Evolutionary conservation across 2,329 filamentous ascomycete species (phyloP).

Genomic region (Aspergillus niger): DNA sequence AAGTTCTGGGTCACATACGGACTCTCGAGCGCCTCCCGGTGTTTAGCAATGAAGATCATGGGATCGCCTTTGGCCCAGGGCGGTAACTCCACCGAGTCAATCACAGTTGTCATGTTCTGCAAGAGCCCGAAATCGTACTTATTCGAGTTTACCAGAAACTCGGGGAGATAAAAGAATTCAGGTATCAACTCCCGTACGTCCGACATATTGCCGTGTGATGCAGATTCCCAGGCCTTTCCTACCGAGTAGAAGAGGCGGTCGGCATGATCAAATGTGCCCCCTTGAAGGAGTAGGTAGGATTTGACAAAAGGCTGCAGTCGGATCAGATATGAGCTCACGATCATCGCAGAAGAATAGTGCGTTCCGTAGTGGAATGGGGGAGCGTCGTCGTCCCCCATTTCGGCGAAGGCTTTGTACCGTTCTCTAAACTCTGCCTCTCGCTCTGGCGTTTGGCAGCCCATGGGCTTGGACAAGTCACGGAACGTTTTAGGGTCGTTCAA

Average conservation of each 20-base stretch:
- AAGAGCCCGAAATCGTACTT: slow-evolving; percentile 88
- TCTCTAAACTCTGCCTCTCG: slow-evolving; percentile 79
- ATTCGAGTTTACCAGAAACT: slow-evolving; percentile 93
- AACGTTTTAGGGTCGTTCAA: slow-evolving; percentile 81
- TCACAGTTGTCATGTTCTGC: slow-evolving; percentile 75
- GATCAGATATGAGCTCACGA: slow-evolving; percentile 94
- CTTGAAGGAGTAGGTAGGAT: slow-evolving; percentile 89
- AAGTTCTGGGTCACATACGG: slow-evolving; percentile 87
- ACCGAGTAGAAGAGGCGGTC: slow-evolving; percentile 95
- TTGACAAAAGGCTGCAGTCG: slow-evolving; percentile 94
- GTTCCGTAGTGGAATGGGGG: slow-evolving; percentile 96
- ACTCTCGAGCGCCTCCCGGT: slow-evolving; percentile 93
- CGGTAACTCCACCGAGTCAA: slow-evolving; percentile 86
- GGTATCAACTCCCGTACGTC: slow-evolving; percentile 94
- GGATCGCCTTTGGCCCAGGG: slow-evolving; percentile 97
- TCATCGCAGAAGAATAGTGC: slow-evolving; percentile 99
- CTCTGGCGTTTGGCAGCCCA: slow-evolving; percentile 82
- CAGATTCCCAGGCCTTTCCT: slow-evolving; percentile 85
- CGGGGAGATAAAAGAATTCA: slow-evolving; percentile 95
- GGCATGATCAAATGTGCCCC: slow-evolving; percentile 94
- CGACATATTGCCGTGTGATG: slow-evolving; percentile 84
- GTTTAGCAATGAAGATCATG: slow-evolving; percentile 91
- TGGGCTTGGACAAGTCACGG: slow-evolving; percentile 89
- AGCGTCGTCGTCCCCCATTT: slow-evolving; percentile 75
- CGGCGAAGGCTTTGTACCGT: slow-evolving; percentile 81